Evolutionary conservation across 495 filamentous ascomycete species (phyloP), one percentile per base, ranked within the genome.

Genomic region (Penicillium silybi): DNA sequence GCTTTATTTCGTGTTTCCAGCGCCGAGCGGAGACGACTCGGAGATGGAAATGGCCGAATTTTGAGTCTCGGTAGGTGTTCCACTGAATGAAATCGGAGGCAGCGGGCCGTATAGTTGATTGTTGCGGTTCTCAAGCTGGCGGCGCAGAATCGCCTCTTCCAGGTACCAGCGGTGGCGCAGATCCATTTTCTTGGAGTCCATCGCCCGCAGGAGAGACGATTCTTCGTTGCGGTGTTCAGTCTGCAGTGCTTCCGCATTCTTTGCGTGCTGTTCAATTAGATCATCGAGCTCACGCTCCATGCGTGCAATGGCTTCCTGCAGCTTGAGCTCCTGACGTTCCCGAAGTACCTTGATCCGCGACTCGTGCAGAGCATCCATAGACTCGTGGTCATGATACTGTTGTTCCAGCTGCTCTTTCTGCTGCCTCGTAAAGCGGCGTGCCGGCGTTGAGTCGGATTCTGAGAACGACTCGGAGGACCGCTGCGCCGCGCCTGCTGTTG

Each of bases 301-400:
- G 22, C 85, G 78, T 26, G 75, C 75, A 3, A 81, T 70, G 5
- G 89, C 73, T 52, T 85, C 81, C 56, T 87, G 83, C 52, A 87
- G 73, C 43, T 83, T 75, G 55, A 85, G 79, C 4, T 83, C 84
- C 58, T 93, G 89, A 41, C 83, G 83, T 49, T 90, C 89, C 6
- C 89, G 77, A 49, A 93, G 78, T 1, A 92, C 87, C 53, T 92
- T 90, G 68, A 93, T 88, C 50, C 85, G 83, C 16, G 81, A 74
- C 41, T 83, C 77, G 56, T 92, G 87, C 2, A 87, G 79, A 11
- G 80, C 77, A 43, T 84, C 82, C 81, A 92, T 85, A 44, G 81
- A 76, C 56, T 86, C 83, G 38, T 86, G 80, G 34, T 81, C 63
- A 54, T 79, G 83, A 52, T 89, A 86, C 61, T 90, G 84, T 59